A percentile compares a stretch with the other conserved stretches of the same genome.
These are phyloP conservation scores for Candida taoyuanica DNA, from an alignment of 805 yeast species.

Conservation along the genomic window DNA sequence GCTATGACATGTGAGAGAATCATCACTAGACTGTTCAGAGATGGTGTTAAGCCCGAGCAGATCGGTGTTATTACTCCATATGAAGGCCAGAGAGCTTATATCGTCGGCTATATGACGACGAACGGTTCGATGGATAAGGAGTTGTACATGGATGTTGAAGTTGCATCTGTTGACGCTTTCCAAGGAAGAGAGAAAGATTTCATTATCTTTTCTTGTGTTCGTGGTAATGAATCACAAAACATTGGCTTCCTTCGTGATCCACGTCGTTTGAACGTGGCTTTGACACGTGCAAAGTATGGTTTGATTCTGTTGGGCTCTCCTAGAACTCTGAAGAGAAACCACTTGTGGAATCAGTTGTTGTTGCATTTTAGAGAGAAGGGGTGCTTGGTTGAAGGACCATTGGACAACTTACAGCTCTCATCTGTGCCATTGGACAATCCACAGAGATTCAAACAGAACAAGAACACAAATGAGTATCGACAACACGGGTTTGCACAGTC, in stretches of 20 bases:
- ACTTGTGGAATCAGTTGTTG: conserved; percentile 74
- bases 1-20: conserved; percentile 84
- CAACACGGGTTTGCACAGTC: conserved; percentile 11
- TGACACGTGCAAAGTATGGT: conserved; percentile 85
- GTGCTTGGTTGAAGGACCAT: conserved; percentile 84
- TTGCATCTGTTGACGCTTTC: conserved; percentile 92
- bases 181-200: conserved; percentile 89
- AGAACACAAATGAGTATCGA: conserved; percentile 4
- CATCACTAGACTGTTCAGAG: conserved; percentile 65
- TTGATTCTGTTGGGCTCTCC: conserved; percentile 82
- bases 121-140: conserved; percentile 65
- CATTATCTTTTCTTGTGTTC: conserved; percentile 72
- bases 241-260: conserved; percentile 86
- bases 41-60: conserved; percentile 73
- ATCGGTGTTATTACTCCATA: conserved; percentile 94
- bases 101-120: conserved; percentile 71
- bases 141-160: conserved; percentile 69
- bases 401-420: conserved; percentile 73
- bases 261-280: conserved; percentile 82
- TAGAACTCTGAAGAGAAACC: conserved; percentile 61
- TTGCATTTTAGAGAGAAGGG: conserved; percentile 79
- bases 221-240: conserved; percentile 68
- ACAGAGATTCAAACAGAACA: conserved; percentile 12
- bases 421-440: conserved; percentile 47
- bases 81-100: conserved; percentile 86